A percentile compares a stretch with the other conserved stretches of the same genome.
Conservation (phyloP, 2,329 filamentous ascomycete species). For the Fusarium pseudocircinatum region DNA sequence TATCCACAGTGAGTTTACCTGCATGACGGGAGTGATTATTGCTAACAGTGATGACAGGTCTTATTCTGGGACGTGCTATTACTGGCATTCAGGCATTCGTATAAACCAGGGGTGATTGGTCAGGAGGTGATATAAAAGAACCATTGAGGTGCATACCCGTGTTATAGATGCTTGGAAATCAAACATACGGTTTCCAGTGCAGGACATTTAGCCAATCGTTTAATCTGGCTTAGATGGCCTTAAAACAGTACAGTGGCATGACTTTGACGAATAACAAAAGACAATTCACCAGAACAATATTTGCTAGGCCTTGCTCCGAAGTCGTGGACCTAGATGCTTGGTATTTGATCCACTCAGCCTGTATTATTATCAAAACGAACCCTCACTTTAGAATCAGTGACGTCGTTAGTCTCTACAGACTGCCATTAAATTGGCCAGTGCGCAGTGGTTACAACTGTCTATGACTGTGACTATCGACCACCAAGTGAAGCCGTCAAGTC, state of each 20-base stretch:
- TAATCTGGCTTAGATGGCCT: background rate
- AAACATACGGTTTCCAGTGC: background rate
- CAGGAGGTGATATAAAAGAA: slow-evolving; percentile 21
- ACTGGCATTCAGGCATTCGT: slow-evolving; percentile 84
- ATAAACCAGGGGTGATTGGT: slow-evolving; percentile 47
- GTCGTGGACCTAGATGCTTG: background rate
- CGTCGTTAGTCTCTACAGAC: background rate
- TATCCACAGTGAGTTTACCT: slow-evolving; percentile 80
- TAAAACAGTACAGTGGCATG: background rate
- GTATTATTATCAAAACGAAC: background rate
- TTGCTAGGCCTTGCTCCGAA: background rate
- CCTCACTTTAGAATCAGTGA: slow-evolving; percentile 10
- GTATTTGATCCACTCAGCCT: slow-evolving; percentile 4
- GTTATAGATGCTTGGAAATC: slow-evolving; percentile 33
- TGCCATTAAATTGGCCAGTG: background rate
- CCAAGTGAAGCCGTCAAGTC: slow-evolving; percentile 21
- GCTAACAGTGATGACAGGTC: slow-evolving; percentile 57
- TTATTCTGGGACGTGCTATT: slow-evolving; percentile 75
- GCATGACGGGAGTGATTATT: background rate
- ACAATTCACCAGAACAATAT: background rate
- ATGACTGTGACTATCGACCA: background rate
- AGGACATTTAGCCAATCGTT: background rate
- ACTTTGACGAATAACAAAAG: background rate
- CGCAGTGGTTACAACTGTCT: background rate
- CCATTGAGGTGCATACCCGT: slow-evolving; percentile 16